Percentiles rank a stretch among this genome's conserved stretches.
Evolutionary conservation across 306 rosid genomes (phyloP).

Genomic region (Alnus glutinosa): DNA sequence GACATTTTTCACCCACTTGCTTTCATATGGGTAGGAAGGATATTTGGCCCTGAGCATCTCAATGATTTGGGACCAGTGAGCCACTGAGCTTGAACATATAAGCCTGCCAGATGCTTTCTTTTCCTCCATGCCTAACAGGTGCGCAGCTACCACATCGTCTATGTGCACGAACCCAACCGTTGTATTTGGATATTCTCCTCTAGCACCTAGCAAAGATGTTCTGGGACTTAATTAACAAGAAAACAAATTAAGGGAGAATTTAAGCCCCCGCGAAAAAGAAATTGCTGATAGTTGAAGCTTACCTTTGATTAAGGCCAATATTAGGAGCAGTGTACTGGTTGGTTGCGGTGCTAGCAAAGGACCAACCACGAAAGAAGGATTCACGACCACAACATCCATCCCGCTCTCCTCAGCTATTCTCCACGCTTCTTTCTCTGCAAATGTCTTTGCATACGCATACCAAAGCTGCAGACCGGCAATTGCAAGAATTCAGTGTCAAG

Average conservation of each 20-base stretch:
- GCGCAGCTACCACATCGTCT: constrained; percentile 77
- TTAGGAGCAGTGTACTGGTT: constrained; percentile 59
- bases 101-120: constrained; percentile 67
- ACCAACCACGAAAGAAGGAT: constrained; percentile 78
- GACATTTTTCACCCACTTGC: constrained; percentile 38
- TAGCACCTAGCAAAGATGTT: constrained; percentile 38
- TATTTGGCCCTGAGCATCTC: constrained; percentile 61
- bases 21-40: constrained; percentile 69
- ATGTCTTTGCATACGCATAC: constrained; percentile 86
- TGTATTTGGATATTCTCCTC: constrained; percentile 69
- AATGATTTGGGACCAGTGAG: constrained; percentile 77
- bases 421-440: constrained; percentile 84
- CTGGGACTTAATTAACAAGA: background rate
- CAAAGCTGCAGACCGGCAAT: constrained; percentile 53
- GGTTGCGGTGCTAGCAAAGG: constrained; percentile 81
- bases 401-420: constrained; percentile 53
- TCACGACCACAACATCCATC: constrained; percentile 74
- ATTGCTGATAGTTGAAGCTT: background rate
- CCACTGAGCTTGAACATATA: constrained; percentile 73
- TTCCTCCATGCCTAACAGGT: constrained; percentile 73
- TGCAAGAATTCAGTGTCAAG: background rate
- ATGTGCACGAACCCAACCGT: constrained; percentile 82
- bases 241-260: no score
- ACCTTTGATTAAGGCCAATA: constrained; percentile 62
- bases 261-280: no score